A percentile compares a stretch with the other conserved stretches of the same genome.
Conservation (phyloP, 441 rosid genomes). For the Euphorbia corollata region DNA sequence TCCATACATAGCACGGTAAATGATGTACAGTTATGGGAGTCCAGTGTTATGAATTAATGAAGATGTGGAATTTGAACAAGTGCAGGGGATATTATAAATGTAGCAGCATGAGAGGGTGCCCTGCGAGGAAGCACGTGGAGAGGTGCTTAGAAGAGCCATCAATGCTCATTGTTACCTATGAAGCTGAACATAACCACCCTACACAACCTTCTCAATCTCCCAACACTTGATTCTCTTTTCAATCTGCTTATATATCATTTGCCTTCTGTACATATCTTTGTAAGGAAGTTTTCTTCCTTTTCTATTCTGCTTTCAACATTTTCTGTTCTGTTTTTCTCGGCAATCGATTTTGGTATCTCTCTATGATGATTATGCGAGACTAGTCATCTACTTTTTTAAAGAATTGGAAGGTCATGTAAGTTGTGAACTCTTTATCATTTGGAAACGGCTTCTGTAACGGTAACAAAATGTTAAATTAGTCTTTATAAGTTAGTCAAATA, state of each 20-base stretch:
- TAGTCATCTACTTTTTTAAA: too few relatives aligned
- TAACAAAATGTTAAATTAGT: too few relatives aligned
- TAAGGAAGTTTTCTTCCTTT: constrained; percentile 24
- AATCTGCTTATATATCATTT: constrained; percentile 16
- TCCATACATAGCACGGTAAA: too few relatives aligned
- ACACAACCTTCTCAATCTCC: constrained; percentile 56
- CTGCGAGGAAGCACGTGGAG: constrained; percentile 97
- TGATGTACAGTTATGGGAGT: too few relatives aligned
- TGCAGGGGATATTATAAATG: constrained; percentile 97
- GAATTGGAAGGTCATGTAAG: too few relatives aligned
- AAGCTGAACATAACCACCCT: constrained; percentile 88
- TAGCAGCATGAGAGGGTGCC: constrained; percentile 97
- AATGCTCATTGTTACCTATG: constrained; percentile 89
- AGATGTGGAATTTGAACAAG: too few relatives aligned
- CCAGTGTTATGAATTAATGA: too few relatives aligned
- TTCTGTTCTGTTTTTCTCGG: constrained; percentile 7
- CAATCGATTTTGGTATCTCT: neutral
- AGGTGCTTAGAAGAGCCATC: constrained; percentile 83
- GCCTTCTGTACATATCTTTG: constrained; percentile 41
- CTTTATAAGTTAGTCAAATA: too few relatives aligned
- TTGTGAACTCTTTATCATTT: too few relatives aligned
- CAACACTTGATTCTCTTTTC: constrained; percentile 25
- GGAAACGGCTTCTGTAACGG: too few relatives aligned
- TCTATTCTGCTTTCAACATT: constrained; percentile 22
- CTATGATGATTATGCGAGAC: too few relatives aligned